Evolutionary conservation across 305 asterid species (phyloP).

Genomic region (Euphrasia arctica): DNA sequence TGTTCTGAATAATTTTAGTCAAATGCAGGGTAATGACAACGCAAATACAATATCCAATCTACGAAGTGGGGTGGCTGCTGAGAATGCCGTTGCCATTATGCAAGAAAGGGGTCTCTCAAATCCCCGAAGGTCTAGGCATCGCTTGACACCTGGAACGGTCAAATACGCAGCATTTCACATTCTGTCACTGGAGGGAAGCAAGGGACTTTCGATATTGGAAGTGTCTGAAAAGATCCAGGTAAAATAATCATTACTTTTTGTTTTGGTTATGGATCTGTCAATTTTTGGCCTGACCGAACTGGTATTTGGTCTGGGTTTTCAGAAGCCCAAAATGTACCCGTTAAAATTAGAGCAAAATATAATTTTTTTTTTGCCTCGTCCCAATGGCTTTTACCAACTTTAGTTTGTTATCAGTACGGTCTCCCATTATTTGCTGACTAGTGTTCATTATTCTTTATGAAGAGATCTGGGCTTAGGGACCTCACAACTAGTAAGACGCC

Average conservation of each 20-base stretch:
- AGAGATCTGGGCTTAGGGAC: slow-evolving; percentile 97
- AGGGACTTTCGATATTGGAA: slow-evolving; percentile 75
- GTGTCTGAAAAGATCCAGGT: slow-evolving; percentile 98
- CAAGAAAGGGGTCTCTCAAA: slow-evolving; percentile 77
- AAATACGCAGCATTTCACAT: slow-evolving; percentile 89
- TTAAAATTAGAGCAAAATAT: no score
- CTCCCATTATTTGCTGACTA: slow-evolving; percentile 29
- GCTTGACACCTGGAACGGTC: slow-evolving; percentile 92
- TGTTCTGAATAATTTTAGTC: slow-evolving; percentile 21
- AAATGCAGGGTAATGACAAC: slow-evolving; percentile 58
- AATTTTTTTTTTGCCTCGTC: background rate
- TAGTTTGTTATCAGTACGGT: slow-evolving; percentile 9
- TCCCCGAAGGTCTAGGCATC: slow-evolving; percentile 78
- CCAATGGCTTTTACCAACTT: background rate
- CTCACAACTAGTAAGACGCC: slow-evolving; percentile 95
- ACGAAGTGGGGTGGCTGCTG: slow-evolving; percentile 90
- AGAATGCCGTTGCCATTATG: slow-evolving; percentile 81
- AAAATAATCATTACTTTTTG: slow-evolving; percentile 19
- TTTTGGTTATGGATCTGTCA: background rate
- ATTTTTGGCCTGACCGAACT: background rate
- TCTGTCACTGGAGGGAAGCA: slow-evolving; percentile 87
- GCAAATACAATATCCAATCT: slow-evolving; percentile 57
- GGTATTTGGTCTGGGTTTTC: no score
- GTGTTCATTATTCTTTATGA: slow-evolving; percentile 26
- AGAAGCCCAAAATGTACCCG: no score